A percentile compares a stretch with the other conserved stretches of the same genome.
Conservation (phyloP, 352 stramenopile species). For the Peronospora destructor region DNA sequence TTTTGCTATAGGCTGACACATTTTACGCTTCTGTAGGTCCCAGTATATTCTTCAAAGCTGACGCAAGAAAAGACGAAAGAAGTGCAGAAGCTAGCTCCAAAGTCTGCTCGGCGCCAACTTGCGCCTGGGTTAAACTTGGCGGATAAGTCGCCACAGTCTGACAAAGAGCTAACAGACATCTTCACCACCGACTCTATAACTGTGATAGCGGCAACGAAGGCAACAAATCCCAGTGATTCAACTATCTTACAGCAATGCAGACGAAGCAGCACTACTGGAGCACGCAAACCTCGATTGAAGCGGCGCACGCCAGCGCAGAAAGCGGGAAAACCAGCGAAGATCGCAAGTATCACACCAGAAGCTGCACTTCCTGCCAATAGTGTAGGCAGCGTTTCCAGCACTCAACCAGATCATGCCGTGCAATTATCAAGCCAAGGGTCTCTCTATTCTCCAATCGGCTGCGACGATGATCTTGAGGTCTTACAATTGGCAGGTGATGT, state of each 20-base stretch:
- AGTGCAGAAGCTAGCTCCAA: conserved; percentile 13
- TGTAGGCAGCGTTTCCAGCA: not conserved
- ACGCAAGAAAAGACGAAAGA: conserved; percentile 11
- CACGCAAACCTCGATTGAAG: conserved; percentile 20
- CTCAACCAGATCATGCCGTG: conserved; percentile 5
- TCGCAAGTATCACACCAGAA: conserved; percentile 3
- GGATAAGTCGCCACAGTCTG: conserved; percentile 14
- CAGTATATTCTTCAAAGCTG: conserved; percentile 7
- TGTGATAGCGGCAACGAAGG: conserved; percentile 1
- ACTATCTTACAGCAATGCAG: not conserved
- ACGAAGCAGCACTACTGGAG: not conserved
- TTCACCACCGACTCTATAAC: not conserved
- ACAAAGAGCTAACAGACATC: conserved; percentile 17
- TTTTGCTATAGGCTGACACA: not conserved
- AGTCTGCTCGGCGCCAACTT: conserved; percentile 21
- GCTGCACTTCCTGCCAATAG: not conserved
- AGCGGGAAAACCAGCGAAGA: conserved; percentile 11
- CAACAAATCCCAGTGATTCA: not conserved
- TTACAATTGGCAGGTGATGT: not conserved
- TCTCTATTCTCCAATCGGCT: conserved; percentile 18
- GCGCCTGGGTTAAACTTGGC: conserved; percentile 14
- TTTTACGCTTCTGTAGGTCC: conserved; percentile 6
- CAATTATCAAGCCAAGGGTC: conserved; percentile 11
- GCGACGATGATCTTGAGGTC: conserved; percentile 13
- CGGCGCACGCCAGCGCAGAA: conserved; percentile 25